Base-by-base conservation (phyloP, 2,329 filamentous ascomycete species). In the Alternaria novae-zelandiae region DNA sequence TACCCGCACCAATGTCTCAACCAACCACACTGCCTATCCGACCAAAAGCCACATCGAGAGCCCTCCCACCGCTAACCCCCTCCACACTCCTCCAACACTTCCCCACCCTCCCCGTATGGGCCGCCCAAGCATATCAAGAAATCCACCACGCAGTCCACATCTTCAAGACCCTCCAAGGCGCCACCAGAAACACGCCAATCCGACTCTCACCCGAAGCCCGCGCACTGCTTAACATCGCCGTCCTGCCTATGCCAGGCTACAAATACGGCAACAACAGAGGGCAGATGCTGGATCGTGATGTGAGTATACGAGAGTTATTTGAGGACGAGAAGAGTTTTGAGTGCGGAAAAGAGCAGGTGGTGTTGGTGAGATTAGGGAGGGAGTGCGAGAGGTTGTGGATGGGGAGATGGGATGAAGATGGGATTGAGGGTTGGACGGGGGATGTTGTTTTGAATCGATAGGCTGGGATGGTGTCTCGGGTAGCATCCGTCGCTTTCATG, bases 321-420 rank as follows among this genome's bases (percentile, higher is more conserved):
- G 32, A 17, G 0, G 9, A n/a, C 9, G 32, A 41, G 15, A 10
- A 17, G 32, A 41, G 32, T 1, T 41, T 3, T 41, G 32, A 17
- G 8, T 3, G 0, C 9, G 15, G 32, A 1, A n/a, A 0, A 2
- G 36, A 41, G n/a, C 36, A 17, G 15, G 36, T 41, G 0, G n/a
- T 41, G 0, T 17, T 41, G 9, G 36, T 41, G n/a, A 41, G 36
- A 2, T 17, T 41, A 1, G n/a, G 36, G 4, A 17, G 1, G 5
- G 36, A 41, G n/a, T 41, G 36, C 5, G 36, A 41, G 36, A 41
- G 3, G 36, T 41, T 41, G n/a, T 41, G 36, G 36, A 0, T 0
- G 36, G 8, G n/a, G n/a, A 17, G n/a, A 2, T 41, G 36, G 36
- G 36, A 41, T 11, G 15, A 17, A 5, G 36, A 1, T 41, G 36